Evolutionary conservation across 2,329 filamentous ascomycete species (phyloP).

Genomic region (Aspergillus ibericus): DNA sequence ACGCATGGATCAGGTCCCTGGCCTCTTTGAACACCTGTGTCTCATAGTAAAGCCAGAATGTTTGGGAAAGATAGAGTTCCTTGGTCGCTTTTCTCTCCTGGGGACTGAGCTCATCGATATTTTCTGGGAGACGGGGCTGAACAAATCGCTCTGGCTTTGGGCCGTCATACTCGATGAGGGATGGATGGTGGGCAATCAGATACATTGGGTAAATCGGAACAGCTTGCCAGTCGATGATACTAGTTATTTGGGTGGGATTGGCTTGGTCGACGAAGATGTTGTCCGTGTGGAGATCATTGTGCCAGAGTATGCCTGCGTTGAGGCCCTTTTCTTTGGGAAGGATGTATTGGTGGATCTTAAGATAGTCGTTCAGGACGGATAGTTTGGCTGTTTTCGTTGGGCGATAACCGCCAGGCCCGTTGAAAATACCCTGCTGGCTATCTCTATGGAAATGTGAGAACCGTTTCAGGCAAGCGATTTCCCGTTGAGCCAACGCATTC

Average conservation of each 20-base stretch:
- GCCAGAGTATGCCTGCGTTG: slow-evolving; percentile 29
- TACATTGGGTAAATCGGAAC: slow-evolving; percentile 29
- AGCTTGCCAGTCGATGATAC: slow-evolving; percentile 38
- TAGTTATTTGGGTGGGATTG: slow-evolving; percentile 29
- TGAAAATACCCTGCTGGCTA: slow-evolving; percentile 21
- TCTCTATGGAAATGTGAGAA: slow-evolving; percentile 12
- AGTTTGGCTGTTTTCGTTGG: slow-evolving; percentile 27
- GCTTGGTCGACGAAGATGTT: slow-evolving; percentile 36
- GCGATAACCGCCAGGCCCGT: slow-evolving; percentile 26
- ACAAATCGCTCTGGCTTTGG: slow-evolving; percentile 15
- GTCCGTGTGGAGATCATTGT: slow-evolving; percentile 32
- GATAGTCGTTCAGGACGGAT: slow-evolving; percentile 26
- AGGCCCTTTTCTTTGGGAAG: slow-evolving; percentile 22
- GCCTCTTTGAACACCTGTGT: slow-evolving; percentile 14
- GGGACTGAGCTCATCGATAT: slow-evolving; percentile 12
- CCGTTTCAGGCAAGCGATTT: slow-evolving; percentile 14
- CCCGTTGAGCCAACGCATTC: slow-evolving; percentile 15
- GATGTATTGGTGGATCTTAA: slow-evolving; percentile 26
- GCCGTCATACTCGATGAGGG: slow-evolving; percentile 25
- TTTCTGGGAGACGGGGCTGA: slow-evolving; percentile 11
- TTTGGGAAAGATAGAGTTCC: slow-evolving; percentile 16
- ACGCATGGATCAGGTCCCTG: slow-evolving; percentile 15
- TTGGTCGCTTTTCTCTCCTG: slow-evolving; percentile 13
- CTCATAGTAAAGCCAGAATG: slow-evolving; percentile 20
- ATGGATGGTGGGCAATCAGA: slow-evolving; percentile 26